These are phyloP conservation scores for Irpex lacteus DNA, from an alignment of 1,284 basidiomycete genomes.

Conservation along the genomic window DNA sequence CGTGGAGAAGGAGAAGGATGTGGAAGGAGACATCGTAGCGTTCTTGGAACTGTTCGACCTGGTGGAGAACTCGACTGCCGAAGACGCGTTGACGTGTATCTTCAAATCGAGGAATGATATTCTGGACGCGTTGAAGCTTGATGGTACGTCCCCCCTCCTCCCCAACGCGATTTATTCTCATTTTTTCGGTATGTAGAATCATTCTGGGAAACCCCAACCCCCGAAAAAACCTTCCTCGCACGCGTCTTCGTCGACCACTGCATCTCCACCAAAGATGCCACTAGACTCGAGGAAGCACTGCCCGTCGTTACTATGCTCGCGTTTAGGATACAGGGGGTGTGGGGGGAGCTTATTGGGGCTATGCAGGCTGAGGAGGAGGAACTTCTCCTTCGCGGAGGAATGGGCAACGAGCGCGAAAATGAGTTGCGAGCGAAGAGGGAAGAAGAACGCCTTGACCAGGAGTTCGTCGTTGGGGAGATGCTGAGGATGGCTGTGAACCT, in stretches of 20 bases:
- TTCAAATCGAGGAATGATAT: slow-evolving; percentile 61
- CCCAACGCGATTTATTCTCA: too few relatives aligned
- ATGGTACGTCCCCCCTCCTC: slow-evolving; percentile 45
- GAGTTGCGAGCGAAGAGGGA: too few relatives aligned
- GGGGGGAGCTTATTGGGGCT: slow-evolving; percentile 64
- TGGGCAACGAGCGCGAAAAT: too few relatives aligned
- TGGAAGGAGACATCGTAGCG: slow-evolving; percentile 38
- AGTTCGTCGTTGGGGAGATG: slow-evolving; percentile 82
- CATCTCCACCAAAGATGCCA: slow-evolving; percentile 59
- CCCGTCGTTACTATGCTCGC: slow-evolving; percentile 91
- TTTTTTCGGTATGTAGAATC: too few relatives aligned
- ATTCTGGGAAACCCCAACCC: slow-evolving; percentile 78
- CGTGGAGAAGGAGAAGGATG: slow-evolving; percentile 43
- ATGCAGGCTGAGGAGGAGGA: slow-evolving; percentile 43
- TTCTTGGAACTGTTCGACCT: slow-evolving; percentile 70
- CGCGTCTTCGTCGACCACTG: slow-evolving; percentile 87
- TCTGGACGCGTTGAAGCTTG: slow-evolving; percentile 68
- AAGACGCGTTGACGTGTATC: slow-evolving; percentile 64
- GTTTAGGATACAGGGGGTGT: slow-evolving; percentile 80
- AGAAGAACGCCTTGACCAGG: too few relatives aligned
- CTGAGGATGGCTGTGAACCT: slow-evolving; percentile 80
- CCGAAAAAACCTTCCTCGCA: slow-evolving; percentile 82
- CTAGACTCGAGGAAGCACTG: slow-evolving; percentile 70
- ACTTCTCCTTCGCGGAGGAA: too few relatives aligned
- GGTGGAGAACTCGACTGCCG: slow-evolving; percentile 53